Base-by-base conservation (phyloP, 306 rosid genomes). In the Hylodesmum podocarpum region DNA sequence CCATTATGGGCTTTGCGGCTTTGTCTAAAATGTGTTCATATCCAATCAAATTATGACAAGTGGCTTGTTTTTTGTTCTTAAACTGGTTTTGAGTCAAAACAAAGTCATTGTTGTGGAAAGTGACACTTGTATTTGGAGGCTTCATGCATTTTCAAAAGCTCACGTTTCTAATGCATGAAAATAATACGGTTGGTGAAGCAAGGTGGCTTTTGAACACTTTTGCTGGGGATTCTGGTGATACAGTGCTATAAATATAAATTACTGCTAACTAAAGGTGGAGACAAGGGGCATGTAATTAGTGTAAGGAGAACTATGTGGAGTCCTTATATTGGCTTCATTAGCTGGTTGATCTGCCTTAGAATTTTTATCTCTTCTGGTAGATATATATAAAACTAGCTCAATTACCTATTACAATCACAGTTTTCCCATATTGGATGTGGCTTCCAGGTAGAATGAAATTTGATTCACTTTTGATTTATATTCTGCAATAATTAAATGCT, bases 61-160 rank as follows among this genome's bases (percentile, higher is more conserved):
- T 73, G 59, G 75, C 77, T 80, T 76, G 31, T 36, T 73, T 36
- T 33, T 77, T 63, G 54, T 29, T 72, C n/a, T 34, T 66, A 66
- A 66, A 53, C 53, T 50, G 10, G 22, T 59, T 49, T 78, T 11
- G 57, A 66, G 57, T 68, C 73, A 40, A 66, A 64, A 61, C 63
- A 59, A 53, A 75, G 71, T 16, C 55, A 58, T 75, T 84, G 71
- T 37, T 51, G 27, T 36, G 78, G 76, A 65, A 79, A 64, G 62
- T 76, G 72, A 70, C 84, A 12, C 8, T 40, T 54, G 41, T 70
- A 44, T 63, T 76, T 55, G 44, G 78, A 80, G 50, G 61, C 41
- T 72, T 77, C 40, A 24, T 41, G 78, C 46, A 51, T 59, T 85
- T 78, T 28, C 49, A 22, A 34, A 36, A 27, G 64, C 53, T 39